These are phyloP conservation scores for Ambrosia hybrid DNA, from an alignment of 140 eudicot genomes.

Conservation along the genomic window DNA sequence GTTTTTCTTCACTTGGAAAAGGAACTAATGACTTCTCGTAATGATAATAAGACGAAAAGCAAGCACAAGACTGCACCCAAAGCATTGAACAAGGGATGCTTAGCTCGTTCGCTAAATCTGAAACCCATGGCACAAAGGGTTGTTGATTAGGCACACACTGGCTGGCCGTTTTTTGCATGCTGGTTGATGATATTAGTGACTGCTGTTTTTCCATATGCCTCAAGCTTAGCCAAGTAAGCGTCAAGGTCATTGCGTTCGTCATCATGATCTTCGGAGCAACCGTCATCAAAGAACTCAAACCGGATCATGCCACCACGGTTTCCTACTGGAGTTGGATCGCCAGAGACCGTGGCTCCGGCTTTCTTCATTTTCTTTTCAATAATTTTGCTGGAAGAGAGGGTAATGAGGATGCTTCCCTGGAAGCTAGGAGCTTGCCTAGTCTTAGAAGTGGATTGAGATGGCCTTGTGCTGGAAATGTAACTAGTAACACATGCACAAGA, in stretches of 20 bases:
- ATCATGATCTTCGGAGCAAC: constrained; percentile 23
- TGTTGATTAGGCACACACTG: constrained; percentile 51
- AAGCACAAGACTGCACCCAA: constrained; percentile 68
- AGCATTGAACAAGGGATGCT: constrained; percentile 49
- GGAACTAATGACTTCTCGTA: constrained; percentile 27
- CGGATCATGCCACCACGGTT: constrained; percentile 39
- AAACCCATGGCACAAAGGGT: constrained; percentile 63
- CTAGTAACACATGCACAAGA: background rate
- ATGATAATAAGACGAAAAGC: constrained; percentile 54
- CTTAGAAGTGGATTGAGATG: constrained; percentile 5
- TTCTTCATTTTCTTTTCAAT: constrained; percentile 34
- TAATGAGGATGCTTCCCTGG: background rate
- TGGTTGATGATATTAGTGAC: constrained; percentile 22
- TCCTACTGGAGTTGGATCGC: constrained; percentile 40
- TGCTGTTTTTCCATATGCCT: constrained; percentile 28
- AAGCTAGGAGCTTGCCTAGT: constrained; percentile 1
- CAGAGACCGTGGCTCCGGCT: constrained; percentile 34
- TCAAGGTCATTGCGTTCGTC: constrained; percentile 30
- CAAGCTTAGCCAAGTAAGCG: constrained; percentile 34
- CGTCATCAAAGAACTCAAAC: constrained; percentile 60
- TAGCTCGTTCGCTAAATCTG: constrained; percentile 47
- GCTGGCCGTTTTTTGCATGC: constrained; percentile 34
- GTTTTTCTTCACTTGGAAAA: constrained; percentile 42
- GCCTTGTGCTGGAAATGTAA: constrained; percentile 7
- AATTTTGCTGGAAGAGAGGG: constrained; percentile 32